Evolutionary conservation across 768 basidiomycete genomes (phyloP).

Genomic region (Coprinellus micaceus): DNA sequence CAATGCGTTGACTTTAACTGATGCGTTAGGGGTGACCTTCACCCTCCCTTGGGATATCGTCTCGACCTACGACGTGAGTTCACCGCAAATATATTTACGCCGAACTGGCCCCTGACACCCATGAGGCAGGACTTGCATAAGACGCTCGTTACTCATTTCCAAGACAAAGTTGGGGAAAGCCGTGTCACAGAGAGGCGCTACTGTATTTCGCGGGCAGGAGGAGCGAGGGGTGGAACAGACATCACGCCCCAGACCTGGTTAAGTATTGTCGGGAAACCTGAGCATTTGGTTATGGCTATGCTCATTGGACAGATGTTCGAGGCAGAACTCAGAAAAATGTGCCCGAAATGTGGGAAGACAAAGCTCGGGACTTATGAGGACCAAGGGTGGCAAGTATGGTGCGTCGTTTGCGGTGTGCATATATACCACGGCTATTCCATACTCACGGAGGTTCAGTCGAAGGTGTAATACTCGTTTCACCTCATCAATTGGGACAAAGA

Average conservation of each 20-base stretch:
- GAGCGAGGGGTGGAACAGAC: not conserved
- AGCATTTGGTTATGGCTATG: too few species aligned
- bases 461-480: not conserved
- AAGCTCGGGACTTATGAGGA: not conserved
- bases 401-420: not conserved
- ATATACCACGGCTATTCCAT: not conserved
- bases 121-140: not conserved
- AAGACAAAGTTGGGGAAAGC: not conserved
- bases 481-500: too few species aligned
- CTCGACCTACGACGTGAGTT: too few species aligned
- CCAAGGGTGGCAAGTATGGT: not conserved
- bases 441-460: not conserved
- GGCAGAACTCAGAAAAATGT: too few species aligned
- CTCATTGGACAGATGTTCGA: too few species aligned
- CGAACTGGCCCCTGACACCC: not conserved
- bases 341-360: too few species aligned
- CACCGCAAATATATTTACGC: not conserved
- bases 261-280: not conserved
- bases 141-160: not conserved
- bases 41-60: not conserved
- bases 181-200: not conserved
- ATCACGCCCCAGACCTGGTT: not conserved
- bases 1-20: not conserved
- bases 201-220: not conserved
- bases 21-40: not conserved